Percentiles rank a stretch among this genome's conserved stretches.
Conservation (phyloP, 2,329 filamentous ascomycete species). For the Hypoxylon sp. region DNA sequence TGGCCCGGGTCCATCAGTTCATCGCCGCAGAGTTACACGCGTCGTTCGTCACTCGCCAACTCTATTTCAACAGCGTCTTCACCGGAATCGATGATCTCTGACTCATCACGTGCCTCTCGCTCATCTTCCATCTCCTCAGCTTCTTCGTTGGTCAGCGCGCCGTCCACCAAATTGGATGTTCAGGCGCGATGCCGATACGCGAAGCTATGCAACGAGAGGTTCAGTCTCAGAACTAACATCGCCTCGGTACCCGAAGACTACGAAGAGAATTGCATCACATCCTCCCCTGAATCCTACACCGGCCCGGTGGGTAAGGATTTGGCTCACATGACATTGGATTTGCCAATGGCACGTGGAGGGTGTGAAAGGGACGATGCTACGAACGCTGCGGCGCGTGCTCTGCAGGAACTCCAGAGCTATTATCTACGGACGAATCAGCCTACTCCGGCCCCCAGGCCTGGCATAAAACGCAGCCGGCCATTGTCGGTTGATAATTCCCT, state of each 20-base stretch:
- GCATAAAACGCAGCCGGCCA: slow-evolving; percentile 70
- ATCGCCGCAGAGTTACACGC: slow-evolving; percentile 65
- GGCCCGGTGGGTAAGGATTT: slow-evolving; percentile 65
- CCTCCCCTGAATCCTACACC: slow-evolving; percentile 69
- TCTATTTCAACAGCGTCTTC: slow-evolving; percentile 73
- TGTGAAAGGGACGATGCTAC: slow-evolving; percentile 63
- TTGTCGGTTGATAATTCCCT: slow-evolving; percentile 69
- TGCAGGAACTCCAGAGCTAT: slow-evolving; percentile 71
- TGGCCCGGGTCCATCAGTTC: slow-evolving; percentile 62
- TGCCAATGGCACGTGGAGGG: slow-evolving; percentile 59
- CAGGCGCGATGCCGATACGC: slow-evolving; percentile 72
- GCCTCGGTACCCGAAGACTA: slow-evolving; percentile 69
- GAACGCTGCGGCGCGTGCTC: slow-evolving; percentile 68
- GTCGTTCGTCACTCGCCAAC: slow-evolving; percentile 72
- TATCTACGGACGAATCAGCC: slow-evolving; percentile 52
- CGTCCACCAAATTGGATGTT: slow-evolving; percentile 67
- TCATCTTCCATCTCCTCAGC: slow-evolving; percentile 74
- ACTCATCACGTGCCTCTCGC: slow-evolving; percentile 70
- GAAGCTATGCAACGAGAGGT: slow-evolving; percentile 69
- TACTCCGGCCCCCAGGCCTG: slow-evolving; percentile 54
- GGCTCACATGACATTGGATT: slow-evolving; percentile 62
- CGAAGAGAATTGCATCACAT: slow-evolving; percentile 62
- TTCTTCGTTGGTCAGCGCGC: slow-evolving; percentile 71
- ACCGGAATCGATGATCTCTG: slow-evolving; percentile 75
- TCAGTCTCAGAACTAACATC: slow-evolving; percentile 64